Evolutionary conservation across 2,329 filamentous ascomycete species (phyloP), one percentile per base, ranked within the genome.

Genomic region (Fusarium euwallaceae): DNA sequence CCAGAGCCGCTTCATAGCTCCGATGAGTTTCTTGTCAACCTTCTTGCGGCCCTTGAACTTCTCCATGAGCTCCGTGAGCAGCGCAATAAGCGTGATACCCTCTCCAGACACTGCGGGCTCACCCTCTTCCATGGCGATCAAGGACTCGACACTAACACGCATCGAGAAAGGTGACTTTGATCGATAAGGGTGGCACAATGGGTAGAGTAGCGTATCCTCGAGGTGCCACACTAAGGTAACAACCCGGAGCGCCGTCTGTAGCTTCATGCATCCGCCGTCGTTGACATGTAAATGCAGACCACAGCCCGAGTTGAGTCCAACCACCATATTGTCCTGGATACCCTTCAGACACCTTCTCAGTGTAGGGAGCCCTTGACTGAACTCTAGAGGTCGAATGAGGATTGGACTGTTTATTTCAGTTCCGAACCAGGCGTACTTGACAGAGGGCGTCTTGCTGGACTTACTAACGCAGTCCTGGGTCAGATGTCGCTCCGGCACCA

Each of bases 201-300:
- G 69, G 45, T 76, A 66, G 14, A 81, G 51, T 9, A 81, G 36
- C 9, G 67, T 32, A 8, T 74, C 66, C 39, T 81, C 79, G 5
- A 79, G 59, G 14, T 80, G 63, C 58, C 71, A 71, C 4, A 75
- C 74, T 16, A 81, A 53, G 16, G 78, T 73, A 10, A 68, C 59
- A 4, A 79, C 59, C 2, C 75, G 70, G 39, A 69, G 66, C 7
- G 79, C 72, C 8, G 73, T 75, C 12, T 67, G 12, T 16, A 77
- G 58, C n/a, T 62, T 43, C 64, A 79, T 67, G 8, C 34, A 60
- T 2, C 74, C 66, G 8, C 34, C 24, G 12, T 77, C 64, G 39
- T 77, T 80, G 58, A 78, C 76, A 43, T 80, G 78, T 17, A 81
- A 62, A 41, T 80, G 79, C 14, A 80, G 45, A 16, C 78, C 78